These are phyloP conservation scores for Talaromyces proteolyticus DNA, from an alignment of 495 filamentous ascomycete genomes.

Conservation along the genomic window DNA sequence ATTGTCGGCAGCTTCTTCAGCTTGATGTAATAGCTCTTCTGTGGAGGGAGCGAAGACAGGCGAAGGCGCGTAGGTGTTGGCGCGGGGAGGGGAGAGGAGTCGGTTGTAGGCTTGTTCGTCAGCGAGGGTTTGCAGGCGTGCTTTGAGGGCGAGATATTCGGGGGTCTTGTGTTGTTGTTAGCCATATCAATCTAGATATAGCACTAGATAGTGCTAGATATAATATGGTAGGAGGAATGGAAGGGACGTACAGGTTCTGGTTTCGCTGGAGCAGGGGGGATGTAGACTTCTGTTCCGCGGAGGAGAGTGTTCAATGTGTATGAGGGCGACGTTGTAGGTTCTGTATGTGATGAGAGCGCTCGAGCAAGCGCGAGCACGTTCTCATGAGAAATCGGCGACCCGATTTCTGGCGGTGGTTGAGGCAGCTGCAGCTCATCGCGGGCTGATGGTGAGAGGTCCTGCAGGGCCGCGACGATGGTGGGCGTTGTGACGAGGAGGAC, in stretches of 20 bases:
- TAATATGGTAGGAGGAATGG: slow-evolving; percentile 3
- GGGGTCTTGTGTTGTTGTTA: slow-evolving; percentile 48
- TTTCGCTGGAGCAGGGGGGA: slow-evolving; percentile 71
- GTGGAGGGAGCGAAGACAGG: neutral
- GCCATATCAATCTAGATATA: neutral
- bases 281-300: slow-evolving; percentile 65
- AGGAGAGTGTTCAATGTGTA: slow-evolving; percentile 59
- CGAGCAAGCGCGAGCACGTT: slow-evolving; percentile 67
- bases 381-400: slow-evolving; percentile 72
- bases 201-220: neutral
- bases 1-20: slow-evolving; percentile 43
- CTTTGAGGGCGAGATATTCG: slow-evolving; percentile 89
- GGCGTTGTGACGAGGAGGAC: slow-evolving; percentile 72
- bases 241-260: slow-evolving; percentile 61
- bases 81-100: slow-evolving; percentile 43
- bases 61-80: slow-evolving; percentile 6
- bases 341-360: slow-evolving; percentile 38
- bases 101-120: slow-evolving; percentile 75
- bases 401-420: slow-evolving; percentile 37
- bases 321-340: too few species aligned
- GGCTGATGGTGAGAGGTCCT: slow-evolving; percentile 27
- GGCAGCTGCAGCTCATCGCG: slow-evolving; percentile 28
- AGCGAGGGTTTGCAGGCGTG: slow-evolving; percentile 69
- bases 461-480: slow-evolving; percentile 59
- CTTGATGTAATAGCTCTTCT: slow-evolving; percentile 10